A percentile compares a stretch with the other conserved stretches of the same genome.
Evolutionary conservation across 192 early-diverging fungal genomes (phyloP).

Genomic region (Coemansia sp.): DNA sequence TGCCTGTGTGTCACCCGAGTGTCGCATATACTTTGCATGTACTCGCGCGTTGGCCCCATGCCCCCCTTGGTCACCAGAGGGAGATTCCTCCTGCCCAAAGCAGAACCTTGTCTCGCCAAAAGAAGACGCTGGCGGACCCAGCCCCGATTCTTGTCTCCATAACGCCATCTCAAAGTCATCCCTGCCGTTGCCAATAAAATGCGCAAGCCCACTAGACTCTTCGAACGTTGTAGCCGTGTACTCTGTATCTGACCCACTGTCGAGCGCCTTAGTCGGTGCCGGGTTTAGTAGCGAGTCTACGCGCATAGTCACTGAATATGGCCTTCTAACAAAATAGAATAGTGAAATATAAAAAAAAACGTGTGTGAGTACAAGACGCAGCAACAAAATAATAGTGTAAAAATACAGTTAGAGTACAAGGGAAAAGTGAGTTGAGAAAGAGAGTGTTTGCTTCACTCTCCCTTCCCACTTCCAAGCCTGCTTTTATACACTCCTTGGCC

Average conservation of each 20-base stretch:
- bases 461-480: not conserved
- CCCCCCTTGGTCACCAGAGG: not conserved
- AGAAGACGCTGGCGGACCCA: conserved; percentile 25
- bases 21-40: conserved; percentile 5
- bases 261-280: not conserved
- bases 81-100: not conserved
- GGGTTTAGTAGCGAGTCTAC: conserved; percentile 21
- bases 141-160: conserved; percentile 33
- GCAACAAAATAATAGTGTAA: not conserved
- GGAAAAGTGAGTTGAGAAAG: not conserved
- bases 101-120: not conserved
- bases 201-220: not conserved
- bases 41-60: conserved; percentile 3
- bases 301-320: conserved; percentile 10
- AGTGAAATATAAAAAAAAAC: not conserved
- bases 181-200: conserved; percentile 2
- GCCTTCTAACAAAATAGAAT: not conserved
- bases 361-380: not conserved
- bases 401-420: conserved; percentile 10
- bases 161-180: conserved; percentile 26
- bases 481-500: not conserved
- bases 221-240: not conserved
- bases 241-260: not conserved
- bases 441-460: not conserved
- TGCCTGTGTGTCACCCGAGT: not conserved